A percentile compares a stretch with the other conserved stretches of the same genome.
Evolutionary conservation across 2,329 filamentous ascomycete genomes (phyloP).

Genomic region (Thermochaetoides dissita): DNA sequence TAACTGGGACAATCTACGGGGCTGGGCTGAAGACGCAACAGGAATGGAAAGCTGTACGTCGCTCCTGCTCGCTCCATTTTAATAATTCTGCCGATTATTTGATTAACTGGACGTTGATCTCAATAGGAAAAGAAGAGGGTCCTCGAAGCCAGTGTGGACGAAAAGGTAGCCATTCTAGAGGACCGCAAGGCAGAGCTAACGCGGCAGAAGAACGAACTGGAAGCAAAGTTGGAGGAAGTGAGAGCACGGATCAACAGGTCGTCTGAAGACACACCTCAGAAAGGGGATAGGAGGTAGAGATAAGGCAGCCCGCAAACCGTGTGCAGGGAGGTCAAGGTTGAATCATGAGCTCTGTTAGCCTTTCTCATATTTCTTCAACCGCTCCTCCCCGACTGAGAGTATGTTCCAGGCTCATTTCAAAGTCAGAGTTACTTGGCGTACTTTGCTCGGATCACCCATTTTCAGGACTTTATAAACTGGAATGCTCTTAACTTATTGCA

Average conservation of each 20-base stretch:
- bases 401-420: no score
- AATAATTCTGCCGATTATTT: not conserved
- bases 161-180: conserved; percentile 20
- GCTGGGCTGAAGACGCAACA: conserved; percentile 21
- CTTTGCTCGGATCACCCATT: no score
- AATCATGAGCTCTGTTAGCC: no score
- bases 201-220: conserved; percentile 16
- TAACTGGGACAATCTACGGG: conserved; percentile 20
- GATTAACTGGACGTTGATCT: not conserved
- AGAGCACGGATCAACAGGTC: conserved; percentile 15
- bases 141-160: conserved; percentile 15
- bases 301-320: not conserved
- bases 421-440: no score
- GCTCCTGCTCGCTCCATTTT: not conserved
- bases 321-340: no score
- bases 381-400: no score
- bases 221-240: conserved; percentile 19
- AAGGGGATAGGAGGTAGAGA: not conserved
- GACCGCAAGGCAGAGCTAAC: conserved; percentile 15
- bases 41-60: conserved; percentile 15
- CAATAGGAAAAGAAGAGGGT: conserved; percentile 13
- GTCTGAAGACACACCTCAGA: not conserved
- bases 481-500: no score
- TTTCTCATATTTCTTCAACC: no score
- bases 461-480: no score